Evolutionary conservation across 108 stramenopile species (phyloP).

Genomic region (Fragilariopsis cylindrus): DNA sequence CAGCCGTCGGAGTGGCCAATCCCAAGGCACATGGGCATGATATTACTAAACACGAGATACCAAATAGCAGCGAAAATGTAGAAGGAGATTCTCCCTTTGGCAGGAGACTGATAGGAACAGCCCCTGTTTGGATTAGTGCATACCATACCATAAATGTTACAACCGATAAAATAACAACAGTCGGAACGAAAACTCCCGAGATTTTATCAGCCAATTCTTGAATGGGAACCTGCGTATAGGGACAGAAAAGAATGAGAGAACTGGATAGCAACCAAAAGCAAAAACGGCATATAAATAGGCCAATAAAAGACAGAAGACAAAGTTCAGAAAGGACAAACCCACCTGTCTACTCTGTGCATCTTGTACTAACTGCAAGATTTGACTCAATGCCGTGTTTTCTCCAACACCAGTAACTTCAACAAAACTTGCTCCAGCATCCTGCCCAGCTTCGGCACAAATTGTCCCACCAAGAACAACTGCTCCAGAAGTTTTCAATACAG

Average conservation of each 20-base stretch:
- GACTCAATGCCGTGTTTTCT: conserved; percentile 65
- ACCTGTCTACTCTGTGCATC: conserved; percentile 86
- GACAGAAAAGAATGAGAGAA: conserved; percentile 11
- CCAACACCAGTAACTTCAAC: conserved; percentile 84
- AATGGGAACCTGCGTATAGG: conserved; percentile 67
- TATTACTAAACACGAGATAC: conserved; percentile 91
- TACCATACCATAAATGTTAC: conserved; percentile 78
- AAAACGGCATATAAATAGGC: too few relatives aligned
- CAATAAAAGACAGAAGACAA: too few relatives aligned
- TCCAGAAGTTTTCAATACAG: conserved; percentile 75
- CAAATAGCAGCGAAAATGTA: conserved; percentile 54
- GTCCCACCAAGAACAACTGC: conserved; percentile 75
- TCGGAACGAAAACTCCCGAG: conserved; percentile 90
- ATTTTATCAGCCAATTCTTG: conserved; percentile 91
- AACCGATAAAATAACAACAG: conserved; percentile 66
- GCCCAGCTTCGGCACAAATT: conserved; percentile 42
- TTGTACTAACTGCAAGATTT: conserved; percentile 90
- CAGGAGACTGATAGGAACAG: conserved; percentile 27
- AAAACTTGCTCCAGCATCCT: conserved; percentile 37
- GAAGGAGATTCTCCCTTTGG: conserved; percentile 39
- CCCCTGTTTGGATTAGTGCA: conserved; percentile 31
- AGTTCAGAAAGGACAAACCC: too few relatives aligned
- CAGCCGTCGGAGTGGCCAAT: conserved; percentile 97
- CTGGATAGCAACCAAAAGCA: too few relatives aligned
- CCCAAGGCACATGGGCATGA: conserved; percentile 98